phyloP scores from a whole-genome alignment of 495 filamentous ascomycete genomes.

The Daldinia childiae region DNA sequence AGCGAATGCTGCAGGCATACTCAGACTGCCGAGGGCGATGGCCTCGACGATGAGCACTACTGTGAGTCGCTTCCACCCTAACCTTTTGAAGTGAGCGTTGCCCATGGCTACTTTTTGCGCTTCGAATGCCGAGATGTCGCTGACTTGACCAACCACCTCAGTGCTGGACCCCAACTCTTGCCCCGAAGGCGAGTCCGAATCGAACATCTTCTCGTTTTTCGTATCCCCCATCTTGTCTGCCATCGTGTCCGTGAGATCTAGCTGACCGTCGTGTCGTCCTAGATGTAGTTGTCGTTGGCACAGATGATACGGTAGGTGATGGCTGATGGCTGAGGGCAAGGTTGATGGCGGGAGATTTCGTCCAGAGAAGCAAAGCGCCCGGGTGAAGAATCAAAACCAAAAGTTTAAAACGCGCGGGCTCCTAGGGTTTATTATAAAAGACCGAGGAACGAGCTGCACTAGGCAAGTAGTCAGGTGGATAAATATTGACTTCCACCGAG shows the following conservation, averaged over 20 bases:
- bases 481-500: constrained; percentile 35
- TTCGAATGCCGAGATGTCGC: constrained; percentile 48
- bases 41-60: constrained; percentile 75
- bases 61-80: constrained; percentile 62
- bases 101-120: constrained; percentile 52
- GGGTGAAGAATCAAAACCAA: constrained; percentile 13
- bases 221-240: constrained; percentile 10
- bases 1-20: constrained; percentile 71
- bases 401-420: constrained; percentile 14
- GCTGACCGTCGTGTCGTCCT: constrained; percentile 13
- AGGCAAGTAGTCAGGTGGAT: constrained; percentile 35
- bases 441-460: constrained; percentile 17
- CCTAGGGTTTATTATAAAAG: constrained; percentile 24
- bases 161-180: constrained; percentile 29
- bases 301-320: not conserved
- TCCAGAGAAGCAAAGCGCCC: constrained; percentile 20
- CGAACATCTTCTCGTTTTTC: constrained; percentile 40
- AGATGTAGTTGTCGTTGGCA: constrained; percentile 6
- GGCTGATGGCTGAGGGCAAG: not conserved
- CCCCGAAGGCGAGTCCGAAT: constrained; percentile 10
- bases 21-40: constrained; percentile 76
- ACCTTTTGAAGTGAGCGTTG: constrained; percentile 52
- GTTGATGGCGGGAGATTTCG: constrained; percentile 30
- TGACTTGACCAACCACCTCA: constrained; percentile 45
- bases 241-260: constrained; percentile 14